Percentiles rank a stretch among this genome's conserved stretches.
These are phyloP conservation scores for Chrysoporthe austroafricana DNA, from an alignment of 2,329 filamentous ascomycete genomes.

Conservation along the genomic window DNA sequence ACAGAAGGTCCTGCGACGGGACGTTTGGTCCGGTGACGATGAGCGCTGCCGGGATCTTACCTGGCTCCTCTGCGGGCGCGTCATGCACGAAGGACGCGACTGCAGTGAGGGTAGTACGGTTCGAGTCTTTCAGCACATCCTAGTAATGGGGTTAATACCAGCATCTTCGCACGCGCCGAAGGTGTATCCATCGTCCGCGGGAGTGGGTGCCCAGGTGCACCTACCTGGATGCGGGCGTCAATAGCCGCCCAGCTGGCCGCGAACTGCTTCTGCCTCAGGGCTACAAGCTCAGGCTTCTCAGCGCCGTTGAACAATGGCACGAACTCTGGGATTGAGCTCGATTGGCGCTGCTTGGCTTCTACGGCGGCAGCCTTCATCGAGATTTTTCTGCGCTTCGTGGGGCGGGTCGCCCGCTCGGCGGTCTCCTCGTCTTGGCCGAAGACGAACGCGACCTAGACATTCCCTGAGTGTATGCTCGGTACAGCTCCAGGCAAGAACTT, in stretches of 20 bases:
- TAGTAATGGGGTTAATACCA: conserved; percentile 35
- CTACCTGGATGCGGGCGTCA: conserved; percentile 65
- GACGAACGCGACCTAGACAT: conserved; percentile 62
- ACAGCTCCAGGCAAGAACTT: conserved; percentile 6
- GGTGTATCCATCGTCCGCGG: neutral
- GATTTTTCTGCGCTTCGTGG: conserved; percentile 62
- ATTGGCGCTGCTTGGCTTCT: conserved; percentile 26
- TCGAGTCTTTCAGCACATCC: conserved; percentile 62
- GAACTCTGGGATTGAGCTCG: conserved; percentile 42
- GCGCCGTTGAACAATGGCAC: conserved; percentile 57
- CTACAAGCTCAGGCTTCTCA: conserved; percentile 54
- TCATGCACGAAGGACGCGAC: conserved; percentile 60
- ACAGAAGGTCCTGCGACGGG: conserved; percentile 74
- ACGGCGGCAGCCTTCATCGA: conserved; percentile 41
- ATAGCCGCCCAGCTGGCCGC: conserved; percentile 66
- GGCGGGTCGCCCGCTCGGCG: conserved; percentile 41
- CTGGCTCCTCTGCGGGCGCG: conserved; percentile 36
- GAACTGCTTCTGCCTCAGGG: conserved; percentile 63
- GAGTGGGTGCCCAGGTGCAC: conserved; percentile 11
- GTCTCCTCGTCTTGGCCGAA: conserved; percentile 56
- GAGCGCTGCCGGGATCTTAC: conserved; percentile 68
- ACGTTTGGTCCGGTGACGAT: conserved; percentile 80
- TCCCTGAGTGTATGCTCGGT: conserved; percentile 6
- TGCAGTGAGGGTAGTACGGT: conserved; percentile 61
- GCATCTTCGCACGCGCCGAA: conserved; percentile 7